Base-by-base conservation (phyloP, 352 stramenopile species). In the Thalassiosira allenii region DNA sequence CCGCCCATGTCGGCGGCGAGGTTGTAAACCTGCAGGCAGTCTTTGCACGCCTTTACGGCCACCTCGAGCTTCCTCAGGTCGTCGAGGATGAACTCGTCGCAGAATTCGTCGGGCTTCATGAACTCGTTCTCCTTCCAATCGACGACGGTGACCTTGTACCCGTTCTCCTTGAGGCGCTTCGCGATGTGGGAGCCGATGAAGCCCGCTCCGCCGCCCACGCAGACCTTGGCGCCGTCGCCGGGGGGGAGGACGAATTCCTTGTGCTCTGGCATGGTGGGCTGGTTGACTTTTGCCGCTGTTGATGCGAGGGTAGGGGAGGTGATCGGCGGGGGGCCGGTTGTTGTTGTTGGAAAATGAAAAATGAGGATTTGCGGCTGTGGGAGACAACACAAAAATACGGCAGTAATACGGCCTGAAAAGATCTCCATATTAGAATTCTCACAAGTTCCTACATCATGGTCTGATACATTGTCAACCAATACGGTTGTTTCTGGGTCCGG, bases 101-200 rank as follows among this genome's bases (percentile, higher is more conserved):
- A 97, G 77, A 97, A 97, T 81, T 97, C 94, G 34, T 91, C 75
- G 22, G 90, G 83, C 33, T 89, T 59, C 92, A 96, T 96, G 89
- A 97, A 97, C 78, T 96, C 92, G 69, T 97, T 96, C 63, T 86
- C 67, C 74, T 96, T 96, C 94, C 94, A 97, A 71, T 97, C 97
- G 17, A 98, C 76, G 33, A 97, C 97, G 25, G 98, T 96, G 9
- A 96, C 93, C 64, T 98, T 96, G 79, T 99, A 96, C 23, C 97
- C 97, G 62, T 96, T 84, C 41, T 94, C 91, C 85, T 99, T 96
- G 17, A 91, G 58, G 17, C 68, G 63, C 63, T 91, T 82, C 12
- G 87, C 79, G 9, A 91, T 40, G 59, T 91, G 83, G 17, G 68
- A 85, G n/a, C 86, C 86, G 3, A 91, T 82, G 37, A 91, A 91